Percentiles rank a stretch among this genome's conserved stretches.
Conservation (phyloP, 2,329 filamentous ascomycete genomes). For the Epichloe elymi region DNA sequence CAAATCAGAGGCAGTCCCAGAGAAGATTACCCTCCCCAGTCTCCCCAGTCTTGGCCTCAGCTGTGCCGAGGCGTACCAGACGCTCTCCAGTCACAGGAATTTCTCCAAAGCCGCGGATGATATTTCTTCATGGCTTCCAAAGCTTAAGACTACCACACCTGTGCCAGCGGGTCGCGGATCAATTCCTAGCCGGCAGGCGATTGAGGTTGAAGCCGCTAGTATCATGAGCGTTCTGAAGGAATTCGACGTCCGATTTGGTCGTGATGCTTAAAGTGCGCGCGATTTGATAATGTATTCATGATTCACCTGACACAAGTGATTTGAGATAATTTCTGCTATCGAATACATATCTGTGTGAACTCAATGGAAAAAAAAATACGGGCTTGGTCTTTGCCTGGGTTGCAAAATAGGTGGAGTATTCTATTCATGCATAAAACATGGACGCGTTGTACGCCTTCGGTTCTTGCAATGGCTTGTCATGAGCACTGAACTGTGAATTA, state of each 20-base stretch:
- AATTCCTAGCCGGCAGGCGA: slow-evolving; percentile 37
- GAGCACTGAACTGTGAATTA: too few species aligned
- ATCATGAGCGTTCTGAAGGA: slow-evolving; percentile 78
- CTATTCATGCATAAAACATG: too few species aligned
- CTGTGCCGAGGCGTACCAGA: slow-evolving; percentile 68
- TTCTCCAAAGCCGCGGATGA: slow-evolving; percentile 64
- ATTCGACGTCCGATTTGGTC: slow-evolving; percentile 62
- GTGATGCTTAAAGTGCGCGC: slow-evolving; percentile 17
- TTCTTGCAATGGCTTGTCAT: too few species aligned
- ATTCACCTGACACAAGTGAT: neutral
- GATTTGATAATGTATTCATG: neutral
- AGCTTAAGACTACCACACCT: slow-evolving; percentile 47
- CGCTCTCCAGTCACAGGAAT: slow-evolving; percentile 61
- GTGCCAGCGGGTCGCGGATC: slow-evolving; percentile 13
- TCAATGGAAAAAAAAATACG: neutral
- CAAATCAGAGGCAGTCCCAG: slow-evolving; percentile 26
- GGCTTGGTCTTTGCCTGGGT: too few species aligned
- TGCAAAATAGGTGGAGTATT: too few species aligned
- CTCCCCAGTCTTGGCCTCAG: slow-evolving; percentile 46
- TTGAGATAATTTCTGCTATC: neutral
- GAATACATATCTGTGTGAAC: neutral
- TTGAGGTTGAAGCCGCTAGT: slow-evolving; percentile 71
- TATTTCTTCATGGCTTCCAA: slow-evolving; percentile 62
- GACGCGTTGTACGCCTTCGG: too few species aligned
- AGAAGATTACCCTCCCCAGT: slow-evolving; percentile 23